Evolutionary conservation across 2,329 filamentous ascomycete genomes (phyloP).

Genomic region (Corinectria fuckeliana): DNA sequence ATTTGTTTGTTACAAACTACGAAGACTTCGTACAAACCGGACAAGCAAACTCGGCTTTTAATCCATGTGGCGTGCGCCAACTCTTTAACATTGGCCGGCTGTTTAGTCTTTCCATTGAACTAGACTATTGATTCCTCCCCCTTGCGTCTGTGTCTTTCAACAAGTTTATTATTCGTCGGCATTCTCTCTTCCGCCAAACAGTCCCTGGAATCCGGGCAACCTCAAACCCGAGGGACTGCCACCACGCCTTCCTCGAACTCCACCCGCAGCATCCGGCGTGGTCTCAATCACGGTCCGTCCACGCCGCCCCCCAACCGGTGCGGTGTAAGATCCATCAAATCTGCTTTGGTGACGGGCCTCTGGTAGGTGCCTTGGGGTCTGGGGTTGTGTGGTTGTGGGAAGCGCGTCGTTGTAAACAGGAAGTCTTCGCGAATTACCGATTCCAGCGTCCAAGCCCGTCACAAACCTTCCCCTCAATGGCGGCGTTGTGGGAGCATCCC

Average conservation of each 20-base stretch:
- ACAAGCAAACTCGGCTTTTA: neutral
- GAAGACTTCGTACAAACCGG: neutral
- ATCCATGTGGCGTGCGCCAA: neutral
- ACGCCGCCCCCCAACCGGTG: constrained; percentile 23
- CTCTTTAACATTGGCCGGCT: neutral
- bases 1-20: neutral
- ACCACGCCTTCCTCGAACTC: constrained; percentile 32
- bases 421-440: constrained; percentile 8
- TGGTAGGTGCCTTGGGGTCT: constrained; percentile 32
- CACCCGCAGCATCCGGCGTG: constrained; percentile 2
- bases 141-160: neutral
- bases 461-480: neutral
- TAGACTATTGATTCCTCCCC: neutral
- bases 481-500: neutral
- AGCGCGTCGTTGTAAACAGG: constrained; percentile 32
- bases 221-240: constrained; percentile 48
- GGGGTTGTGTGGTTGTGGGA: constrained; percentile 26
- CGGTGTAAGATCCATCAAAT: constrained; percentile 31
- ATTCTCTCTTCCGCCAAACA: constrained; percentile 59
- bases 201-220: constrained; percentile 52
- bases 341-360: constrained; percentile 35
- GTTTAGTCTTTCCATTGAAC: neutral
- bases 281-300: constrained; percentile 2
- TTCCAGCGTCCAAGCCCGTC: neutral
- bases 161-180: constrained; percentile 43